Evolutionary conservation across 306 rosid genomes (phyloP).

Genomic region (Citrullus colocynthis): DNA sequence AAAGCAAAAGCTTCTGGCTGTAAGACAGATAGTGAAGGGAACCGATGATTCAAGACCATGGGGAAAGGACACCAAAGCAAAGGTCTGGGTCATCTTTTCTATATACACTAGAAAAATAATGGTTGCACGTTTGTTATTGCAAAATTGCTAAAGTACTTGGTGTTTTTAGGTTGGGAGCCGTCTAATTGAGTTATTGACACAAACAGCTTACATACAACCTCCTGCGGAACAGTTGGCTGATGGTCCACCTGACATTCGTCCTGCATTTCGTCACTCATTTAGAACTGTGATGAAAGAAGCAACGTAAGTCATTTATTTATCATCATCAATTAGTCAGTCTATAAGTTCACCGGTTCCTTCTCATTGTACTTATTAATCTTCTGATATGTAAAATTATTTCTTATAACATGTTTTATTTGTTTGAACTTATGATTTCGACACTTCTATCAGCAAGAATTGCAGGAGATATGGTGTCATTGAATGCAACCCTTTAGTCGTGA

Average conservation of each 20-base stretch:
- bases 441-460: conserved; percentile 36
- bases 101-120: not conserved
- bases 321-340: conserved; percentile 1
- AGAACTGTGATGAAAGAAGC: conserved; percentile 26
- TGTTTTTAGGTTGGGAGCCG: conserved; percentile 77
- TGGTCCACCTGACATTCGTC: conserved; percentile 62
- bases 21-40: conserved; percentile 37
- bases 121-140: conserved; percentile 9
- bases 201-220: conserved; percentile 85
- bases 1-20: conserved; percentile 53
- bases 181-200: conserved; percentile 60
- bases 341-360: not conserved
- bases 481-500: conserved; percentile 70
- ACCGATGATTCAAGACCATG: conserved; percentile 50
- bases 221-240: conserved; percentile 55
- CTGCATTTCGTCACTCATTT: conserved; percentile 72
- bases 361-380: not conserved
- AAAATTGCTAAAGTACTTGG: not conserved
- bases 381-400: not conserved
- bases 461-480: conserved; percentile 61
- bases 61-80: conserved; percentile 53
- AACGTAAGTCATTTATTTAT: conserved; percentile 33
- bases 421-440: conserved; percentile 7
- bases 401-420: not conserved
- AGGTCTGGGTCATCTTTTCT: conserved; percentile 34